Percentiles rank a stretch among this genome's conserved stretches.
Evolutionary conservation across 164 flowering plant species (phyloP).

Genomic region (Santalum album): DNA sequence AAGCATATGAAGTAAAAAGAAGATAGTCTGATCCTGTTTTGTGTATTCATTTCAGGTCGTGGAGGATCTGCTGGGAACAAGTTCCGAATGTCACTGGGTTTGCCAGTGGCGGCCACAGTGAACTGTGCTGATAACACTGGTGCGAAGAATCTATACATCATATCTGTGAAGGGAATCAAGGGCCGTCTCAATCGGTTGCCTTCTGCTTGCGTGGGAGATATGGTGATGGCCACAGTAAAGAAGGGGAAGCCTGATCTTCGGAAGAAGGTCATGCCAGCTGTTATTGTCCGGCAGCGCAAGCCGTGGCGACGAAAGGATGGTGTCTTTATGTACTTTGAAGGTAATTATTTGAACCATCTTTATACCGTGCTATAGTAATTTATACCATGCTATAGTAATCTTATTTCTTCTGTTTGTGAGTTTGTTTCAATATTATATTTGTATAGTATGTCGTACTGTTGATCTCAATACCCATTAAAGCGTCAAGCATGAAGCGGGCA

Average conservation of each 20-base stretch:
- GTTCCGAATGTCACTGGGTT: slow-evolving; percentile 82
- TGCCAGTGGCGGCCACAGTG: slow-evolving; percentile 79
- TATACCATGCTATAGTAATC: too few species aligned
- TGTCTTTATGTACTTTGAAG: slow-evolving; percentile 74
- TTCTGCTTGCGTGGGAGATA: slow-evolving; percentile 74
- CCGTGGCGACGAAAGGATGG: slow-evolving; percentile 87
- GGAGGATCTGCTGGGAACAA: slow-evolving; percentile 79
- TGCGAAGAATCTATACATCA: slow-evolving; percentile 74
- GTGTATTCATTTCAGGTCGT: slow-evolving; percentile 57
- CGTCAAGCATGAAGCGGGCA: too few species aligned
- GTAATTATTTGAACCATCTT: too few species aligned
- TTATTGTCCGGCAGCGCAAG: slow-evolving; percentile 75
- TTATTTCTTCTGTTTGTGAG: too few species aligned
- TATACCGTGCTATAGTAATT: too few species aligned
- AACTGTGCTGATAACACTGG: slow-evolving; percentile 82
- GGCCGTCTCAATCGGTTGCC: slow-evolving; percentile 68
- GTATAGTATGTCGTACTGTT: too few species aligned
- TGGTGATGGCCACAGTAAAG: slow-evolving; percentile 87
- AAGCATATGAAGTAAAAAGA: too few species aligned
- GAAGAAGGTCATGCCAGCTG: slow-evolving; percentile 84
- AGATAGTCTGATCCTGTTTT: background rate
- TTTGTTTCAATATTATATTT: too few species aligned
- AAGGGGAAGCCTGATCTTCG: slow-evolving; percentile 80
- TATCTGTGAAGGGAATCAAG: slow-evolving; percentile 74
- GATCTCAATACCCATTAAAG: too few species aligned